Evolutionary conservation across 2,329 filamentous ascomycete genomes (phyloP), one percentile per base, ranked within the genome.

Genomic region (Westerdykella sp.): DNA sequence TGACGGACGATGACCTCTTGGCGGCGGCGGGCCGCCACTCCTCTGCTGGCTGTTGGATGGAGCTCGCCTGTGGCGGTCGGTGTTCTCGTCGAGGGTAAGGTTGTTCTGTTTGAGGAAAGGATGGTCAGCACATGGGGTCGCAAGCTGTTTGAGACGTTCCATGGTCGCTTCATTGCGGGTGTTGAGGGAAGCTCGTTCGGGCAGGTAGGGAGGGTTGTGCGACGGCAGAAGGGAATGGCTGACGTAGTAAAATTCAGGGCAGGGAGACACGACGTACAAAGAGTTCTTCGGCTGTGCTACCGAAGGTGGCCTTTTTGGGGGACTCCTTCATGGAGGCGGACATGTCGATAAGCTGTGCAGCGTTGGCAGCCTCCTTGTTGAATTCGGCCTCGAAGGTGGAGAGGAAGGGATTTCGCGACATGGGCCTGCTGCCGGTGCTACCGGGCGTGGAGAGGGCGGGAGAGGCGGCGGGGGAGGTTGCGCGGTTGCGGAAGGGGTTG

Each of bases 401-500:
- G 50, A 89, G 75, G 62, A 90, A 90, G 30, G 85, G 85, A 56
- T 90, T 90, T 65, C 80, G 79, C 55, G 84, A 87, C 45, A 80
- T 68, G 43, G 82, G 83, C 59, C 82, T 77, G 66, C 81, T 78
- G 67, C 80, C 78, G 77, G 81, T 51, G 77, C 83, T 49, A 67
- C 68, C 37, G 44, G 60, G 62, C 30, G 59, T 62, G 44, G 59
- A 59, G 51, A 67, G 47, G 41, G 62, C 51, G 40, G 64, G 63
- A 28, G 63, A 65, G 41, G 59, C 54, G 37, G 51, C 59, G 46
- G 71, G 83, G 50, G 84, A 86, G 31, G 74, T 73, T 51, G 82
- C 80, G 60, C 83, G 80, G 67, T 87, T 87, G 72, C 85, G 83
- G 63, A 79, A 90, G 49, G 85, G 85, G 64, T 90, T 90, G 76